phyloP scores from a whole-genome alignment of 176 grass and related monocot species.

The Calamus simplicifolius region DNA sequence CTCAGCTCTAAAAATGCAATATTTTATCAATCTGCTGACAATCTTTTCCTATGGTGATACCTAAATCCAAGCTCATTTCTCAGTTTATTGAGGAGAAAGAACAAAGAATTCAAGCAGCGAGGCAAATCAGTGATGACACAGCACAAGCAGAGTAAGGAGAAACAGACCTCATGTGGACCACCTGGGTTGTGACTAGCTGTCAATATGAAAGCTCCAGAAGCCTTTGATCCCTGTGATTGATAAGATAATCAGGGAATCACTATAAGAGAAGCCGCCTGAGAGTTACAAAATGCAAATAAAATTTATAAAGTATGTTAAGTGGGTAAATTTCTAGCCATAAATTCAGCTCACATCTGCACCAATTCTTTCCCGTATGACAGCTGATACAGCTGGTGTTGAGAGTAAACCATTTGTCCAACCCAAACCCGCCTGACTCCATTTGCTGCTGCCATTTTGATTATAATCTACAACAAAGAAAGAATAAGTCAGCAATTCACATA shows the following conservation, averaged over 20 bases:
- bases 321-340: constrained; percentile 5
- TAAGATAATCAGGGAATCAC: neutral
- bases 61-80: no score
- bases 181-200: constrained; percentile 95
- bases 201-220: constrained; percentile 86
- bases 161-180: constrained; percentile 65
- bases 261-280: no score
- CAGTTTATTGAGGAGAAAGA: no score
- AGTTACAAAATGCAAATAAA: no score
- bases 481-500: neutral
- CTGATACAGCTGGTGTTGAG: constrained; percentile 93
- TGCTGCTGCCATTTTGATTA: constrained; percentile 92
- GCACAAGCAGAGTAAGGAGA: neutral
- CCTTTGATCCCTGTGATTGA: constrained; percentile 76
- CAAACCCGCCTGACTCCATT: constrained; percentile 93
- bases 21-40: no score
- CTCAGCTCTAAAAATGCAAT: no score
- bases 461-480: constrained; percentile 41
- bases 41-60: no score
- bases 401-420: constrained; percentile 82
- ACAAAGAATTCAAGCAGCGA: constrained; percentile 11
- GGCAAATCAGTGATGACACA: no score
- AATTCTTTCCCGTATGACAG: constrained; percentile 86
- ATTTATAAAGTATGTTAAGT: neutral
- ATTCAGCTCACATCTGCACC: constrained; percentile 73